Evolutionary conservation across 139 green algal species (phyloP).

Genomic region (Tetraselmis striata): DNA sequence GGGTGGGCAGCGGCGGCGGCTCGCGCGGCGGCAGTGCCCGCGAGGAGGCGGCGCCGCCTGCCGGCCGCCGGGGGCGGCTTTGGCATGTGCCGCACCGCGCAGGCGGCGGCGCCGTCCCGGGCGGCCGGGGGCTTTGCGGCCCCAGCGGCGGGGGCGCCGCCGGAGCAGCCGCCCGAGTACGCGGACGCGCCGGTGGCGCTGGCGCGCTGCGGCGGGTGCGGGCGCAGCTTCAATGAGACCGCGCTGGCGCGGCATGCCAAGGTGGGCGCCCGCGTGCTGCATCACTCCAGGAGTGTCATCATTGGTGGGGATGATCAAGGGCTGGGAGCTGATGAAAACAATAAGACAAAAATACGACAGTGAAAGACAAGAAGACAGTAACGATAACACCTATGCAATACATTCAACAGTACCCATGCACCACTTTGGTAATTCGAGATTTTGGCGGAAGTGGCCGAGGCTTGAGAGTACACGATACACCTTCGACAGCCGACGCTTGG

Average conservation of each 20-base stretch:
- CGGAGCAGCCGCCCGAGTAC: background rate
- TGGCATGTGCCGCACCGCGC: background rate
- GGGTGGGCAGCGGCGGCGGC: background rate
- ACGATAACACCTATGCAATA: no score
- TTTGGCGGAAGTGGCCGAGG: no score
- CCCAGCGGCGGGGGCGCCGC: background rate
- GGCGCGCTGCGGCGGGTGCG: background rate
- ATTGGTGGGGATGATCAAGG: no score
- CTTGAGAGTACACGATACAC: no score
- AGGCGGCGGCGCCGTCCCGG: background rate
- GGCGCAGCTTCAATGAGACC: background rate
- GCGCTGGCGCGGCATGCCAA: background rate
- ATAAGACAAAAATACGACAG: no score
- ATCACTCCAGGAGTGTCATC: no score
- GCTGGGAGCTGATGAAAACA: no score
- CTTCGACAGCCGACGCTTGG: no score
- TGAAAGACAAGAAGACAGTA: no score
- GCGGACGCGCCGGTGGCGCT: background rate
- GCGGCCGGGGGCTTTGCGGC: no score
- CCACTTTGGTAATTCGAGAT: no score
- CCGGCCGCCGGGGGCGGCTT: background rate
- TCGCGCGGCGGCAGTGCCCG: background rate
- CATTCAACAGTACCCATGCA: no score
- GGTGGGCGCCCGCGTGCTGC: background rate
- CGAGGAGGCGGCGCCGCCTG: background rate